These are phyloP conservation scores for Haematococcus lacustris DNA, from an alignment of 139 green algal species.

Conservation along the genomic window DNA sequence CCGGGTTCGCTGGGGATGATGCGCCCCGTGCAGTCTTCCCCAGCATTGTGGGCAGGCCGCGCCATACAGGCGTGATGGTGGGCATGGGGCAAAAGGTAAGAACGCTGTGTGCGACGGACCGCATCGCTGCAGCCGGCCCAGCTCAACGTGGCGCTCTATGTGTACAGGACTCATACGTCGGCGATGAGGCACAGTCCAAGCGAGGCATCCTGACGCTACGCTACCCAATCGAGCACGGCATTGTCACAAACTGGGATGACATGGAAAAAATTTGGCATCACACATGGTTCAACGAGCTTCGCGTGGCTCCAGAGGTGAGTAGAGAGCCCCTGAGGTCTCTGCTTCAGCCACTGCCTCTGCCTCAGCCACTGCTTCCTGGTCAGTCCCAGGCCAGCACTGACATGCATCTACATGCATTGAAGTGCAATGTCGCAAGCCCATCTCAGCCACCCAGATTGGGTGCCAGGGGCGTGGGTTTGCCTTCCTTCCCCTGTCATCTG, in stretches of 20 bases:
- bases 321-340: too few relatives aligned
- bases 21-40: slow-evolving; percentile 93
- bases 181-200: slow-evolving; percentile 97
- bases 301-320: slow-evolving; percentile 83
- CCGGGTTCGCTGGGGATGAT: slow-evolving; percentile 95
- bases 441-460: too few relatives aligned
- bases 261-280: slow-evolving; percentile 99
- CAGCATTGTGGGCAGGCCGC: slow-evolving; percentile 89
- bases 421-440: too few relatives aligned
- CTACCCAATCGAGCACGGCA: slow-evolving; percentile 96
- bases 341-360: too few relatives aligned
- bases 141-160: too few relatives aligned
- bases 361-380: too few relatives aligned
- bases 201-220: slow-evolving; percentile 93
- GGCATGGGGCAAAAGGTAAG: slow-evolving; percentile 72
- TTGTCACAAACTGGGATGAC: slow-evolving; percentile 99
- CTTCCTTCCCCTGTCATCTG: too few relatives aligned
- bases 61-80: slow-evolving; percentile 92
- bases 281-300: slow-evolving; percentile 99
- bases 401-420: too few relatives aligned
- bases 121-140: too few relatives aligned
- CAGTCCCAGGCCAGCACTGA: too few relatives aligned
- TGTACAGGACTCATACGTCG: slow-evolving; percentile 95
- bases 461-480: too few relatives aligned
- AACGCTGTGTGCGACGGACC: too few relatives aligned